phyloP scores from a whole-genome alignment of 345 rosid species.

The Physaria fendleri region DNA sequence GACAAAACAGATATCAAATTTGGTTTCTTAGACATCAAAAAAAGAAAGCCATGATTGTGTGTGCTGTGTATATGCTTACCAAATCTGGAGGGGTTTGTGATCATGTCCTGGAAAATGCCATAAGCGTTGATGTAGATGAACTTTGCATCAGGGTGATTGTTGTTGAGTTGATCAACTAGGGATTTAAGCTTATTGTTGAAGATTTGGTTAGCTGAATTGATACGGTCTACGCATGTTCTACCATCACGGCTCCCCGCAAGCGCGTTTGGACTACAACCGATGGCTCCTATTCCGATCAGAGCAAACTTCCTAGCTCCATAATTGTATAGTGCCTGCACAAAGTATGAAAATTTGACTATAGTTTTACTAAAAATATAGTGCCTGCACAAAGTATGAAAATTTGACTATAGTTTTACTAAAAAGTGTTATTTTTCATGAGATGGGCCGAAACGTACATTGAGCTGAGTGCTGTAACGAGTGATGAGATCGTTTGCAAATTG shows the following conservation, averaged over 20 bases:
- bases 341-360: no score
- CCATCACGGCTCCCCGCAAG: slow-evolving; percentile 30
- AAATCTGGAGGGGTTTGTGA: slow-evolving; percentile 24
- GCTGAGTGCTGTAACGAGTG: slow-evolving; percentile 50
- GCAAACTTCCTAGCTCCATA: slow-evolving; percentile 59
- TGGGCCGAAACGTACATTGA: slow-evolving; percentile 35
- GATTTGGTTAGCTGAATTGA: slow-evolving; percentile 42
- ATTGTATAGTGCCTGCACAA: slow-evolving; percentile 41
- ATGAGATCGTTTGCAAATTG: slow-evolving; percentile 60
- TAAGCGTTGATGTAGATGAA: slow-evolving; percentile 44
- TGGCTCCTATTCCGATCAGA: slow-evolving; percentile 48
- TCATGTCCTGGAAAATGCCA: slow-evolving; percentile 63
- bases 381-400: no score
- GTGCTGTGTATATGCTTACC: slow-evolving; percentile 18
- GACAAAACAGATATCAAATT: neutral
- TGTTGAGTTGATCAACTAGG: slow-evolving; percentile 49
- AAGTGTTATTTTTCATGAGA: neutral
- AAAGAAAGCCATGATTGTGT: neutral
- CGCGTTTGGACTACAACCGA: slow-evolving; percentile 73
- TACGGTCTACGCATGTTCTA: slow-evolving; percentile 33
- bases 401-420: no score
- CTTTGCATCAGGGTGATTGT: slow-evolving; percentile 38
- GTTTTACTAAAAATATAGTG: no score
- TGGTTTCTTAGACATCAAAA: neutral
- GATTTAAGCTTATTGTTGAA: slow-evolving; percentile 48